These are phyloP conservation scores for Coemansia sp. DNA, from an alignment of 192 early-diverging fungal genomes.

Conservation along the genomic window DNA sequence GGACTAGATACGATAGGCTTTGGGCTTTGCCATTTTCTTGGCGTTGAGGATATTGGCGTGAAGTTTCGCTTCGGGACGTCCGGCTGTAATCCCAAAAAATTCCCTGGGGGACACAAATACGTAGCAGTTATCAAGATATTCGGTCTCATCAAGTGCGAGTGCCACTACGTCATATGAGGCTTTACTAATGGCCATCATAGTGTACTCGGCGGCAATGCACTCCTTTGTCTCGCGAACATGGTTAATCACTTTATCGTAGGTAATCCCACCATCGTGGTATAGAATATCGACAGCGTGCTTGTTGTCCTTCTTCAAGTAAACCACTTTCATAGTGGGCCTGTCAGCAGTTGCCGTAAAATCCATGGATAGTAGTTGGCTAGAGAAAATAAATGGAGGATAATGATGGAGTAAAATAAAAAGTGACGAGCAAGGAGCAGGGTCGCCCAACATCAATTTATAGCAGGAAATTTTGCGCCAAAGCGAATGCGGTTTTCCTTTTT, in stretches of 20 bases:
- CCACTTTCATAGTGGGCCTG: not conserved
- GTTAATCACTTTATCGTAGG: not conserved
- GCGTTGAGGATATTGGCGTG: too few relatives aligned
- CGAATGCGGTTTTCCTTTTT: not conserved
- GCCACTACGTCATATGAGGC: not conserved
- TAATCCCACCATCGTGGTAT: not conserved
- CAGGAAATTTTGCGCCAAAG: not conserved
- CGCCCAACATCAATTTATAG: not conserved
- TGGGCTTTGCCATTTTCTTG: too few relatives aligned
- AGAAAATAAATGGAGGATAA: not conserved
- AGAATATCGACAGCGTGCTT: not conserved
- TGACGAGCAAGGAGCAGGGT: not conserved
- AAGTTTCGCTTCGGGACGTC: too few relatives aligned
- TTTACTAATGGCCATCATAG: not conserved
- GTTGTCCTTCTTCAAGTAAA: not conserved
- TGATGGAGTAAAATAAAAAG: not conserved
- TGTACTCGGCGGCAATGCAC: not conserved
- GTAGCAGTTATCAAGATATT: not conserved
- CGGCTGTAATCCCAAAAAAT: too few relatives aligned
- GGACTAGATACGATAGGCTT: too few relatives aligned
- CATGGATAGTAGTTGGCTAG: not conserved
- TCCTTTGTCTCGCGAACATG: not conserved
- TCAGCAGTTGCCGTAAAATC: not conserved
- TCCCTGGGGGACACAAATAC: not conserved
- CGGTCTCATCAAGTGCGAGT: not conserved